phyloP scores from a whole-genome alignment of 73 alveolate species.

The Diophrys appendiculata region DNA sequence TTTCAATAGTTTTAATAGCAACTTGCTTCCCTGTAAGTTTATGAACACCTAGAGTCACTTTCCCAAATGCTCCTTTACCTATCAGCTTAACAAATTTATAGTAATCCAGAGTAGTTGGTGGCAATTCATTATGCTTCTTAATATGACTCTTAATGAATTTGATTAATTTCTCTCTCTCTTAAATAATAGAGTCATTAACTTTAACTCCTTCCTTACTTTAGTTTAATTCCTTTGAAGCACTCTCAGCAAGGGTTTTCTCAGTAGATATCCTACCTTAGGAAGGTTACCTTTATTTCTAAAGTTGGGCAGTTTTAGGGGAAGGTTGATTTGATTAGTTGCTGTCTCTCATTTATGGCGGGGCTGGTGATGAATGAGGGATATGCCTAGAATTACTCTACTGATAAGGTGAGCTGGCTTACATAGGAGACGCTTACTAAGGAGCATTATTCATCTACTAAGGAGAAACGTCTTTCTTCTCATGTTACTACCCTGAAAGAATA shows the following conservation, averaged over 20 bases:
- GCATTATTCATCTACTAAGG: not conserved
- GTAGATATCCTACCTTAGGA: too few relatives aligned
- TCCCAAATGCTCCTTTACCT: constrained; percentile 98
- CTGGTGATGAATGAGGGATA: not conserved
- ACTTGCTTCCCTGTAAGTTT: constrained; percentile 93
- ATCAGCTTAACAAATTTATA: constrained; percentile 61
- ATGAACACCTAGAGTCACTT: constrained; percentile 92
- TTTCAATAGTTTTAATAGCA: constrained; percentile 94
- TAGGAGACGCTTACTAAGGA: not conserved
- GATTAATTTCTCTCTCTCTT: constrained; percentile 48
- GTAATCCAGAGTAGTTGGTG: constrained; percentile 46
- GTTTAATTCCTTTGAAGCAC: not conserved
- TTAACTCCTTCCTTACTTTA: constrained; percentile 8
- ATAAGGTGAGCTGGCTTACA: not conserved
- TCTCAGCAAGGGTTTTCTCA: too few relatives aligned
- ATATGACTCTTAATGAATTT: constrained; percentile 32
- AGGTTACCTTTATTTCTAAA: too few relatives aligned
- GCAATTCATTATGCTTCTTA: constrained; percentile 36
- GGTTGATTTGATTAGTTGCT: too few relatives aligned
- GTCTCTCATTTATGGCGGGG: too few relatives aligned
- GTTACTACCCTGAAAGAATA: constrained; percentile 31
- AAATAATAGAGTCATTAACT: constrained; percentile 35
- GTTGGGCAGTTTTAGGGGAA: too few relatives aligned
- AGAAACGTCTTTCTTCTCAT: not conserved
- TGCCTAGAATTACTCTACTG: not conserved